phyloP scores from a whole-genome alignment of 2,329 filamentous ascomycete genomes.

The Claviceps sp. region DNA sequence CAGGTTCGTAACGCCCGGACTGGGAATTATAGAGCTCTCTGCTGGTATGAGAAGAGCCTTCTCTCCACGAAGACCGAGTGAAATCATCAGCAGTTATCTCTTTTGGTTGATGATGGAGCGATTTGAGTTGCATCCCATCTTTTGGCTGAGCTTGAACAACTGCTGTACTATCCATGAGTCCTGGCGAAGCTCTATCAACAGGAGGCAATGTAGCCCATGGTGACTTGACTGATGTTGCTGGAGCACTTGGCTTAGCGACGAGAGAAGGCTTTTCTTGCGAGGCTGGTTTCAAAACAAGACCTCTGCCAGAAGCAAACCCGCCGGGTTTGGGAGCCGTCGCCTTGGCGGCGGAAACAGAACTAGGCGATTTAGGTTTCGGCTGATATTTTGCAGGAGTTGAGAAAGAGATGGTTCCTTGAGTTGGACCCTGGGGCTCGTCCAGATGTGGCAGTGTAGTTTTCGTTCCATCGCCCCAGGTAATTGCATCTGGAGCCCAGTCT shows the following conservation, averaged over 20 bases:
- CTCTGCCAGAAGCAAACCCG: conserved; percentile 40
- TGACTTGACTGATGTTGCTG: conserved; percentile 64
- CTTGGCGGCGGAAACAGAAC: conserved; percentile 19
- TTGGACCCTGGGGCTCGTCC: conserved; percentile 31
- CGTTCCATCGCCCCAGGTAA: conserved; percentile 80
- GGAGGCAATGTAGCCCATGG: conserved; percentile 84
- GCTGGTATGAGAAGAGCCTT: conserved; percentile 47
- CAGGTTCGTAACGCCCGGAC: conserved; percentile 84
- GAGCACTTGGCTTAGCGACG: conserved; percentile 56
- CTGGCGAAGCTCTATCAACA: conserved; percentile 65
- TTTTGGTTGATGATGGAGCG: conserved; percentile 42
- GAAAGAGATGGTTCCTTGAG: conserved; percentile 14
- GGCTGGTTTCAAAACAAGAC: conserved; percentile 50
- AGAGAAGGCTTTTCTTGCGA: conserved; percentile 57
- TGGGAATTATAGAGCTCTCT: conserved; percentile 90
- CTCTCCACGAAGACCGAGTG: conserved; percentile 68
- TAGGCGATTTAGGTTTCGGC: conserved; percentile 34
- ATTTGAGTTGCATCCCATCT: conserved; percentile 43
- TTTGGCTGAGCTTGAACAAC: conserved; percentile 35
- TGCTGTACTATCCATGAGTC: conserved; percentile 41
- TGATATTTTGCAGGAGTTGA: conserved; percentile 10
- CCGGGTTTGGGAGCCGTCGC: conserved; percentile 31
- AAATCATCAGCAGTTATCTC: conserved; percentile 94
- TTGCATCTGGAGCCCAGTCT: conserved; percentile 72
- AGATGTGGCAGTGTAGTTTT: conserved; percentile 60